phyloP scores from a whole-genome alignment of 495 filamentous ascomycete genomes.

The Hypoxylon subgilvum region DNA sequence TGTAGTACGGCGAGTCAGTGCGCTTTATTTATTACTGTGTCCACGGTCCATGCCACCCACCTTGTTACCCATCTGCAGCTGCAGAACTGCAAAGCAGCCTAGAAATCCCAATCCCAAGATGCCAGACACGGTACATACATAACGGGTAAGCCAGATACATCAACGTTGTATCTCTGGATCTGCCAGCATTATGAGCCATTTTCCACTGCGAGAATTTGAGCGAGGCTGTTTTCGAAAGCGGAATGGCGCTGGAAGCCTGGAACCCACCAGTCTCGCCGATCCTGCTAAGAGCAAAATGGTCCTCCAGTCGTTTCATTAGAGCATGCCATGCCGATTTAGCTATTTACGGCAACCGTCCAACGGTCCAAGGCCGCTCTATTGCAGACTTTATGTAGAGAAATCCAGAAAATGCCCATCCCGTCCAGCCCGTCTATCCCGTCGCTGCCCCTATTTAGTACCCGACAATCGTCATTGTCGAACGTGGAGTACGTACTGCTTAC shows the following conservation, averaged over 20 bases:
- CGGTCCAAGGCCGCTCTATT: constrained; percentile 2
- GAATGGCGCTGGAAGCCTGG: constrained; percentile 31
- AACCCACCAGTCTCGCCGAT: constrained; percentile 33
- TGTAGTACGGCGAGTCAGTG: constrained; percentile 24
- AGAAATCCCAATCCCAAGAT: constrained; percentile 10
- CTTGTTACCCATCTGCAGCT: constrained; percentile 10
- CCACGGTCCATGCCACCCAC: constrained; percentile 6
- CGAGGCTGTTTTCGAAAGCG: constrained; percentile 30
- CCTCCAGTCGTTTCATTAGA: constrained; percentile 30
- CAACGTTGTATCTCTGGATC: neutral
- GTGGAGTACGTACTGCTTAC: no score
- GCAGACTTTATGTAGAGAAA: no score
- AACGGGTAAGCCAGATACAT: constrained; percentile 35
- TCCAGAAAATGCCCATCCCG: constrained; percentile 24
- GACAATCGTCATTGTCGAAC: constrained; percentile 38
- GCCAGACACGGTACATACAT: constrained; percentile 35
- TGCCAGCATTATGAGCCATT: constrained; percentile 39
- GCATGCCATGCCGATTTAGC: constrained; percentile 27
- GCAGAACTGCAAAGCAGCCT: constrained; percentile 27
- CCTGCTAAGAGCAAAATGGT: constrained; percentile 26
- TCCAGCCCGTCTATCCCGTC: constrained; percentile 3
- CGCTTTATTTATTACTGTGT: constrained; percentile 33
- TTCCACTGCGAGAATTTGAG: constrained; percentile 16
- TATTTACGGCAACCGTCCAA: constrained; percentile 16
- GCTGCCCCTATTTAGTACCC: no score